These are phyloP conservation scores for Populus hybrid DNA, from an alignment of 441 rosid species.

Conservation along the genomic window DNA sequence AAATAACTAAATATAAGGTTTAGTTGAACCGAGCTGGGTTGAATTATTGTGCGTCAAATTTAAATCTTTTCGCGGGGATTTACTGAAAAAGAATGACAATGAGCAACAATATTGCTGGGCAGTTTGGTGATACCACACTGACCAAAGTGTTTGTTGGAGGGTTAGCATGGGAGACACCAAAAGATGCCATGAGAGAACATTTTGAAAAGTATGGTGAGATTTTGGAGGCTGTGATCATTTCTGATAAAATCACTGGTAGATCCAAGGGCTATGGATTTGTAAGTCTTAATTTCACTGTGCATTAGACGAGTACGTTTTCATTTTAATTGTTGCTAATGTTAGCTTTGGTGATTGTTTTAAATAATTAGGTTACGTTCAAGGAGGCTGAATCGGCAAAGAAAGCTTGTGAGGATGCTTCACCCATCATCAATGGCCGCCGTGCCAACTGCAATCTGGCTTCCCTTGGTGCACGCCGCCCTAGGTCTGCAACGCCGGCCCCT, in stretches of 20 bases:
- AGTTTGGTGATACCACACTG: constrained; percentile 79
- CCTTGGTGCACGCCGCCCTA: constrained; percentile 75
- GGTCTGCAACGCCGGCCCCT: constrained; percentile 40
- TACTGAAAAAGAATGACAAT: constrained; percentile 28
- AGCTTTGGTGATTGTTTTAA: neutral
- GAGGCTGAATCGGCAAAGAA: constrained; percentile 72
- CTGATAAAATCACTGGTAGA: constrained; percentile 78
- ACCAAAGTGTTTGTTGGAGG: constrained; percentile 97
- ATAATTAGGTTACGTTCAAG: constrained; percentile 74
- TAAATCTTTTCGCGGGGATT: neutral
- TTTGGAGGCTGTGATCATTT: constrained; percentile 88
- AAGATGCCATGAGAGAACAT: constrained; percentile 74
- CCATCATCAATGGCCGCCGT: constrained; percentile 82
- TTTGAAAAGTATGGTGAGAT: constrained; percentile 84
- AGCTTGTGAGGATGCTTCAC: constrained; percentile 81
- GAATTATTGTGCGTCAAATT: neutral
- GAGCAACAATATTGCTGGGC: constrained; percentile 42
- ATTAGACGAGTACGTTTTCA: neutral
- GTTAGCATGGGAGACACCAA: constrained; percentile 90
- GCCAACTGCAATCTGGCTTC: constrained; percentile 94
- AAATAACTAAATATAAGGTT: neutral
- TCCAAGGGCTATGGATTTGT: constrained; percentile 99
- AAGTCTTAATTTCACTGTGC: neutral
- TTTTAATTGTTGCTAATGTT: neutral
- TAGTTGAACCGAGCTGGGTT: neutral